Conservation (phyloP, 2,329 filamentous ascomycete species). For the Clarireedia hainanense region DNA sequence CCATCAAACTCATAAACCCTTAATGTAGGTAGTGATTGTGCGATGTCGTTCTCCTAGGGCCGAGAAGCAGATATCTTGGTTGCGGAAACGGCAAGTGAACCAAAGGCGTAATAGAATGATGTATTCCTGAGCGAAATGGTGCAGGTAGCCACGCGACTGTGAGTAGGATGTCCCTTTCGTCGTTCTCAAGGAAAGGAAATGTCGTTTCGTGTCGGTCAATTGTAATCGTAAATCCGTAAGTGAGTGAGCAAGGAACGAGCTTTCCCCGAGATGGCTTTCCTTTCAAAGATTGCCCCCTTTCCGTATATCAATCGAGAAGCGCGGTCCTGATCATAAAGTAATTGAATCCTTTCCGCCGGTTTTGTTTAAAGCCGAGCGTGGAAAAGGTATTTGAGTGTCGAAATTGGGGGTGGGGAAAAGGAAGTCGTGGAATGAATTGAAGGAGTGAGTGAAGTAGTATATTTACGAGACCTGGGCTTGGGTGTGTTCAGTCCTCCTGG, state of each 20-base stretch:
- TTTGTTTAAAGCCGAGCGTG: background rate
- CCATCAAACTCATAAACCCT: constrained; percentile 28
- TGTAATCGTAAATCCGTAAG: constrained; percentile 1
- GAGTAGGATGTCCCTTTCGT: background rate
- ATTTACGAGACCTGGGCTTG: background rate
- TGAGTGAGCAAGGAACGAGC: background rate
- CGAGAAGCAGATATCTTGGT: background rate
- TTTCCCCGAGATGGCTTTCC: background rate
- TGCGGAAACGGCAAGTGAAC: background rate
- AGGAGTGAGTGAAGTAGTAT: background rate
- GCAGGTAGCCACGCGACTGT: constrained; percentile 9
- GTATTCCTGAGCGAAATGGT: background rate
- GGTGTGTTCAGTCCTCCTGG: too few species aligned
- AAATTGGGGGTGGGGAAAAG: background rate
- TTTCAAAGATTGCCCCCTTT: constrained; percentile 4
- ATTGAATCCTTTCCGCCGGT: background rate
- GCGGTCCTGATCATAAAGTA: background rate
- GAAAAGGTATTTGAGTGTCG: background rate
- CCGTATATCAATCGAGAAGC: background rate
- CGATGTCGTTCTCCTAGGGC: background rate
- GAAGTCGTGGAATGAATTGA: background rate
- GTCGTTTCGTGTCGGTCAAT: constrained; percentile 1
- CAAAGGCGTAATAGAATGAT: background rate
- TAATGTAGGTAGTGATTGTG: constrained; percentile 13
- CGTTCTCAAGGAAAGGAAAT: background rate